Conservation (phyloP, 2,329 filamentous ascomycete species). For the Aspergillus sp. region DNA sequence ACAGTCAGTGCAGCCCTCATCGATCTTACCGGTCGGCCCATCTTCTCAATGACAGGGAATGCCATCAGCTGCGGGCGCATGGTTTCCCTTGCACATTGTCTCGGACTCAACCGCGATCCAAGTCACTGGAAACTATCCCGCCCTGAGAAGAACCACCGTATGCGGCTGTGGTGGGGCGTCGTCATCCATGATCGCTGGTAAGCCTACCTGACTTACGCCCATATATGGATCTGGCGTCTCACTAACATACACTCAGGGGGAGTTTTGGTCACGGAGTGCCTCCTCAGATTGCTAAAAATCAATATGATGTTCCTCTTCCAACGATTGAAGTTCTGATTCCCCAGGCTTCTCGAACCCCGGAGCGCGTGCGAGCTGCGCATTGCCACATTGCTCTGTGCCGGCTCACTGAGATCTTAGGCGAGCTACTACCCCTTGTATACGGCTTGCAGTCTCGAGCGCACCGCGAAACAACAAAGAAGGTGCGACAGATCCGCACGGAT, state of each 20-base stretch:
- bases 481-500: constrained; percentile 49
- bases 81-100: constrained; percentile 57
- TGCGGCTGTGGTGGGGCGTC: constrained; percentile 60
- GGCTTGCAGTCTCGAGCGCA: constrained; percentile 46
- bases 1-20: constrained; percentile 61
- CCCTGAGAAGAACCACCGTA: constrained; percentile 54
- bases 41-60: constrained; percentile 62
- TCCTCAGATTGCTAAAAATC: constrained; percentile 54
- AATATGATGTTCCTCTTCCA: constrained; percentile 60
- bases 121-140: constrained; percentile 55
- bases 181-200: constrained; percentile 59
- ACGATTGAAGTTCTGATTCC: constrained; percentile 46
- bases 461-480: constrained; percentile 48
- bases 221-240: constrained; percentile 12
- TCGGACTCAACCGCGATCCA: constrained; percentile 59
- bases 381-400: constrained; percentile 57
- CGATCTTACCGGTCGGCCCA: constrained; percentile 62
- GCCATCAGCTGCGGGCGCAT: constrained; percentile 57
- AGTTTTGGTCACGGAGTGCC: constrained; percentile 60
- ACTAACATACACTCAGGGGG: constrained; percentile 41
- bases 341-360: constrained; percentile 38
- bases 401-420: constrained; percentile 51
- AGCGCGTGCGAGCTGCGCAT: constrained; percentile 50
- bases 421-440: constrained; percentile 50
- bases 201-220: constrained; percentile 2